Percentiles rank a stretch among this genome's conserved stretches.
These are phyloP conservation scores for Chalciporus sp. DNA, from an alignment of 1,284 basidiomycete species.

Conservation along the genomic window DNA sequence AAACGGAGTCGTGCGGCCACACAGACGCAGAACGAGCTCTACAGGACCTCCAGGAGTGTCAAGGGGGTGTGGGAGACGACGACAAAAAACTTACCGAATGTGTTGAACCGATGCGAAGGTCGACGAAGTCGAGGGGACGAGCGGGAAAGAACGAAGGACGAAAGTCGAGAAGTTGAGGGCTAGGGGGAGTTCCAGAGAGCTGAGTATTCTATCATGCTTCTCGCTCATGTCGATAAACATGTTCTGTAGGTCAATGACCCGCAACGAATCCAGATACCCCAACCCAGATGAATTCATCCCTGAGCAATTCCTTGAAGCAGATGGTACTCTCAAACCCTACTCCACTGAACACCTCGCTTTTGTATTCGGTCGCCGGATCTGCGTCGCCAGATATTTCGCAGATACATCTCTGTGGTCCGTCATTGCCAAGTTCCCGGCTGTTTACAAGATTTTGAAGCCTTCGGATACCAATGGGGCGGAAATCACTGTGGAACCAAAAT, in stretches of 20 bases:
- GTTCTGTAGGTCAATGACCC: constrained; percentile 22
- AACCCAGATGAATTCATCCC: constrained; percentile 14
- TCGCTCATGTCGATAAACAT: too few species aligned
- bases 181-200: too few species aligned
- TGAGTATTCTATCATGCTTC: too few species aligned
- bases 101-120: too few species aligned
- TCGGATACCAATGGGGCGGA: constrained; percentile 9
- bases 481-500: constrained; percentile 10
- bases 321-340: constrained; percentile 18
- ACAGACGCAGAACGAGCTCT: too few species aligned
- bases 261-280: constrained; percentile 18
- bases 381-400: constrained; percentile 19
- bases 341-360: constrained; percentile 15
- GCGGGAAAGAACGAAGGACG: too few species aligned
- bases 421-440: constrained; percentile 14
- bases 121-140: too few species aligned
- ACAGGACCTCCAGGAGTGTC: too few species aligned
- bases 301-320: constrained; percentile 20
- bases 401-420: constrained; percentile 20
- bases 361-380: constrained; percentile 25
- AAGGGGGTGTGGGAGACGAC: too few species aligned
- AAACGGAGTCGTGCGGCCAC: too few species aligned
- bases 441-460: constrained; percentile 13
- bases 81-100: too few species aligned
- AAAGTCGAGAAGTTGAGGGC: too few species aligned